Conservation (phyloP, 1,284 basidiomycete species). For the Bondarzewia mesenterica region DNA sequence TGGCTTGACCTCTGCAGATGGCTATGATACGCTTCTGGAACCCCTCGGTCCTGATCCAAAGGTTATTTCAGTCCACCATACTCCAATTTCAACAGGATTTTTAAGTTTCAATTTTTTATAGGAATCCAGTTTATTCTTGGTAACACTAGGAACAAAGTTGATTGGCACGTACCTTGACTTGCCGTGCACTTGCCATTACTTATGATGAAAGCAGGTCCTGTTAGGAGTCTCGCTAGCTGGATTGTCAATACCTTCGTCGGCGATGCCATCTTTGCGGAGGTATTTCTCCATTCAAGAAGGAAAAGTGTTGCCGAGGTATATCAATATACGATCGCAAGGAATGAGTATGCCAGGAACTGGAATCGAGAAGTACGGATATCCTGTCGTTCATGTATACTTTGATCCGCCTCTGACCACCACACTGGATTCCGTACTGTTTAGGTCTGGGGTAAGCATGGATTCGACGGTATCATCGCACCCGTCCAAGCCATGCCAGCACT, state of each 20-base stretch:
- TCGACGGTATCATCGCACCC: constrained; percentile 76
- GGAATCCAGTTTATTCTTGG: constrained; percentile 50
- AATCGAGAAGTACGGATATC: neutral
- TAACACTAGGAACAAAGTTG: constrained; percentile 52
- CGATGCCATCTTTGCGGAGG: constrained; percentile 46
- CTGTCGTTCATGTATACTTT: neutral
- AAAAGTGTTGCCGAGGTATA: constrained; percentile 56
- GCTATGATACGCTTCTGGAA: constrained; percentile 65
- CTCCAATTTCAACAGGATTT: neutral
- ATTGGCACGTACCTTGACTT: constrained; percentile 28
- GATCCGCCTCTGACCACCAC: neutral
- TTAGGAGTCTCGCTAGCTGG: constrained; percentile 45
- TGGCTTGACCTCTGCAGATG: constrained; percentile 66
- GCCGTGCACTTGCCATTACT: neutral
- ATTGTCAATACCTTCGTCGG: constrained; percentile 33
- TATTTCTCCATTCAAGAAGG: constrained; percentile 35
- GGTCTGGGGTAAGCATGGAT: constrained; percentile 64
- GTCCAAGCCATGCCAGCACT: constrained; percentile 68
- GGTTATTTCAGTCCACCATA: too few relatives aligned
- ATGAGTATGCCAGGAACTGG: constrained; percentile 27
- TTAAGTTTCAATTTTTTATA: constrained; percentile 21
- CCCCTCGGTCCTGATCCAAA: constrained; percentile 64
- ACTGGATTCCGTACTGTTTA: constrained; percentile 16
- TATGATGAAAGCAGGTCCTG: constrained; percentile 28
- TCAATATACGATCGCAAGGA: constrained; percentile 36